Percentiles rank a stretch among this genome's conserved stretches.
phyloP scores from a whole-genome alignment of 306 rosid genomes.

The Oxytropis ochrocephala region DNA sequence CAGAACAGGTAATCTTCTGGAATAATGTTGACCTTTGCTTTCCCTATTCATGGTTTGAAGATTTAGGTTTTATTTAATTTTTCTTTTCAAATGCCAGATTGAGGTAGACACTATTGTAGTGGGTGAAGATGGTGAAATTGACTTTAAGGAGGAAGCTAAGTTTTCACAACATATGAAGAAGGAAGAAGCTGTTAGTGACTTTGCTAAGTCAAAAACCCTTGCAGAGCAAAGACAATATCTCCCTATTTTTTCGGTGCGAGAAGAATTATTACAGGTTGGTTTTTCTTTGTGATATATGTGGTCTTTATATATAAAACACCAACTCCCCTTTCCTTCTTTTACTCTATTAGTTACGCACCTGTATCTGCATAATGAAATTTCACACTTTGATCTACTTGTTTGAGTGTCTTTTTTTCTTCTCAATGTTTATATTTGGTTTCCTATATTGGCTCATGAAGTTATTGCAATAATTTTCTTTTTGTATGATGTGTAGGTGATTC shows the following conservation, averaged over 20 bases:
- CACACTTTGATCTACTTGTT: neutral
- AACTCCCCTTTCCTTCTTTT: neutral
- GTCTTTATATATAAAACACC: neutral
- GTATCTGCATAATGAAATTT: neutral
- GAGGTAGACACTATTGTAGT: conserved; percentile 94
- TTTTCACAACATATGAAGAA: conserved; percentile 94
- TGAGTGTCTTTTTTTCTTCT: neutral
- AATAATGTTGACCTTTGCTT: conserved; percentile 21
- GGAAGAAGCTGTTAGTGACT: conserved; percentile 94
- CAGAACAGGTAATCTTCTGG: conserved; percentile 67
- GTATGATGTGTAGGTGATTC: conserved; percentile 56
- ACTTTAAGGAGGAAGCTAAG: conserved; percentile 95
- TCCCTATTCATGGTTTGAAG: conserved; percentile 7
- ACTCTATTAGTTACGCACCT: neutral
- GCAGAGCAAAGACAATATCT: conserved; percentile 93
- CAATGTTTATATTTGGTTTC: neutral
- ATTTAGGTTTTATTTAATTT: conserved; percentile 18
- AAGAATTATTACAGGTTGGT: conserved; percentile 84
- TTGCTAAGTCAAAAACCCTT: conserved; percentile 81
- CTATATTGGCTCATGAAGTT: neutral
- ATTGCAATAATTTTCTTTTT: conserved; percentile 6
- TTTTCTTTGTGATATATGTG: conserved; percentile 16
- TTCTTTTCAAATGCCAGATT: conserved; percentile 39
- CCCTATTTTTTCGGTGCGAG: conserved; percentile 91
- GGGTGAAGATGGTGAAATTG: conserved; percentile 91